A percentile compares a stretch with the other conserved stretches of the same genome.
Evolutionary conservation across 1,284 basidiomycete genomes (phyloP).

Genomic region (Marasmius oreades): DNA sequence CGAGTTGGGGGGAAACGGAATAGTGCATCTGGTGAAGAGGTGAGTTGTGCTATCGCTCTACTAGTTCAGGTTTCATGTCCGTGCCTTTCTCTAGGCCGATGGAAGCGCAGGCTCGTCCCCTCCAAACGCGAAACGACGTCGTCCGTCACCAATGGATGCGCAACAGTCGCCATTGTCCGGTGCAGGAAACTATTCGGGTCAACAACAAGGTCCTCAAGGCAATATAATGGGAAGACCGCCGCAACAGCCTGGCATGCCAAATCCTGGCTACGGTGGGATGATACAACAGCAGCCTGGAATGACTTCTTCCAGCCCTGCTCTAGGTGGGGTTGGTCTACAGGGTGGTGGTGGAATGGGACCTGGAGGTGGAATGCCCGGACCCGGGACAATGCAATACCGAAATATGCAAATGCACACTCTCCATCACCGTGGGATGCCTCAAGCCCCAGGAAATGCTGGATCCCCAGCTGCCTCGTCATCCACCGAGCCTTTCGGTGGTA

Average conservation of each 20-base stretch:
- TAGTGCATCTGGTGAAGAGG: slow-evolving; percentile 69
- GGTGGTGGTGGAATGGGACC: not conserved
- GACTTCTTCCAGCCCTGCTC: slow-evolving; percentile 2
- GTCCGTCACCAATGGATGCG: slow-evolving; percentile 49
- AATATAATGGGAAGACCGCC: too few species aligned
- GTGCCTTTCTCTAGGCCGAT: slow-evolving; percentile 11
- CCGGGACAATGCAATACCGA: not conserved
- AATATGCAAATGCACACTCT: not conserved
- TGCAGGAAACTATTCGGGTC: slow-evolving; percentile 22
- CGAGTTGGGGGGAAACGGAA: slow-evolving; percentile 50
- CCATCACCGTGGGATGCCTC: not conserved
- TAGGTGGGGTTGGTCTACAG: not conserved
- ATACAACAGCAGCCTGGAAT: slow-evolving; percentile 12
- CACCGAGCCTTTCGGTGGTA: slow-evolving; percentile 15
- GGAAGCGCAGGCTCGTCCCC: slow-evolving; percentile 49
- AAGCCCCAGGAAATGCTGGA: not conserved
- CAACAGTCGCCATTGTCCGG: slow-evolving; percentile 10
- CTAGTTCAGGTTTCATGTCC: slow-evolving; percentile 6
- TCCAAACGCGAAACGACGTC: slow-evolving; percentile 56
- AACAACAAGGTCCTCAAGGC: slow-evolving; percentile 27
- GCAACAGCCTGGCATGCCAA: slow-evolving; percentile 27
- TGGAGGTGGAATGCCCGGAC: not conserved
- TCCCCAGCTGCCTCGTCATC: slow-evolving; percentile 4
- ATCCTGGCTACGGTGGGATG: slow-evolving; percentile 8
- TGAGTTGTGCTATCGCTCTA: slow-evolving; percentile 25